Conservation (phyloP, 2,329 filamentous ascomycete genomes). For the Aspergillus pseudoviridinutans region DNA sequence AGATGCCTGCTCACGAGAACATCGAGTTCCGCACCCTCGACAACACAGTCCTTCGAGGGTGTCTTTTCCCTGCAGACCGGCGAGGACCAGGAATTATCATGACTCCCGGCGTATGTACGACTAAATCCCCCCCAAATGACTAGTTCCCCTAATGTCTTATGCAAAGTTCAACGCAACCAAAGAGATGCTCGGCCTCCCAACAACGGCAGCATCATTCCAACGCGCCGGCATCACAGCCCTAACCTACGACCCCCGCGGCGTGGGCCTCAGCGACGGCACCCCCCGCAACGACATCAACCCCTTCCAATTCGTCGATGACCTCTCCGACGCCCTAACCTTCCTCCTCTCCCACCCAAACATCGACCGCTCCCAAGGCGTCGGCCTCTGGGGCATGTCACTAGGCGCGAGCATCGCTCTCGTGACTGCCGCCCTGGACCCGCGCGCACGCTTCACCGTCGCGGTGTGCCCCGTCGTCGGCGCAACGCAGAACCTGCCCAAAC, state of each 20-base stretch:
- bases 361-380: slow-evolving; percentile 23
- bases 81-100: slow-evolving; percentile 17
- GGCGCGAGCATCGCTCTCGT: slow-evolving; percentile 20
- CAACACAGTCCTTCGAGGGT: slow-evolving; percentile 37
- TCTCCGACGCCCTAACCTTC: slow-evolving; percentile 37
- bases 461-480: slow-evolving; percentile 19
- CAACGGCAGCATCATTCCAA: slow-evolving; percentile 20
- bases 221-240: slow-evolving; percentile 21
- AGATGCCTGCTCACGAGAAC: slow-evolving; percentile 14
- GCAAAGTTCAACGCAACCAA: slow-evolving; percentile 31
- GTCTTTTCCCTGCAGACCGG: slow-evolving; percentile 30
- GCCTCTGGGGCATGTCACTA: slow-evolving; percentile 39
- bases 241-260: slow-evolving; percentile 31
- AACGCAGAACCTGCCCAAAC: slow-evolving; percentile 9
- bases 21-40: slow-evolving; percentile 43
- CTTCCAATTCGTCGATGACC: slow-evolving; percentile 30
- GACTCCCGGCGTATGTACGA: slow-evolving; percentile 14
- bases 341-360: slow-evolving; percentile 24
- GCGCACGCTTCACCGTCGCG: slow-evolving; percentile 24
- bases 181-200: slow-evolving; percentile 22
- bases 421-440: slow-evolving; percentile 29
- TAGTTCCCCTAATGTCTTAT: not conserved
- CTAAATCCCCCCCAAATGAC: not conserved
- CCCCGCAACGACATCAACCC: slow-evolving; percentile 34
- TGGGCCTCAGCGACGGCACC: slow-evolving; percentile 30